Base-by-base conservation (phyloP, 129 eudicot genomes). In the Arctium minus region DNA sequence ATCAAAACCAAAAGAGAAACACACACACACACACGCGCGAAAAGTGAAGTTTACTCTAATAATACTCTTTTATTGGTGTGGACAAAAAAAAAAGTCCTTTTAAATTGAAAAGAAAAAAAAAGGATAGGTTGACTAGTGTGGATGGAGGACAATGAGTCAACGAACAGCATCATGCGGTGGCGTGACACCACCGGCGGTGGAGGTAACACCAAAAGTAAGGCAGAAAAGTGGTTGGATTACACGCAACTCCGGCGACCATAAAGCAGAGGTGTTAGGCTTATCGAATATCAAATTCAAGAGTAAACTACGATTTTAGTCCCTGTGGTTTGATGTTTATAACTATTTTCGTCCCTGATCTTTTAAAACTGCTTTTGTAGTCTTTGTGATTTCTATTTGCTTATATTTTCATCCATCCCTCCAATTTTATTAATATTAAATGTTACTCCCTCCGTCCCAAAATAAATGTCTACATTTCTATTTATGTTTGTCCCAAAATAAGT, bases 181-280 rank as follows among this genome's bases (percentile, higher is more conserved):
- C 82, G 79, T 78, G 67, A 72, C 40, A 70, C 74, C 73, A 71
- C 74, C 74, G 79, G 79, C 68, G 35, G 70, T 12, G 38, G 36
- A 5, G 32, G 60, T 50, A 50, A 56, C 17, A 50, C 29, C n/a
- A 7, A 5, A 42, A 30, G 38, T 38, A 42, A 6, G 33, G 62
- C 50, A 18, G 9, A 81, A 82, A 69, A 69, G 72, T 3, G 15
- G 32, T 53, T 17, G 50, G 70, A 77, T 77, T 60, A 30, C 79
- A 72, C 78, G 73, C 42, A 12, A 77, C 0, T 3, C 67, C 32
- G 73, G 64, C 78, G 79, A 78, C 74, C 69, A 72, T 17, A 77
- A 77, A 48, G 77, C 37, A 32, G 37, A 42, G 70, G 75, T 56
- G 79, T 38, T 70, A 53, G 78, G 72, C 62, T 72, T 50, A 56